Base-by-base conservation (phyloP, 768 basidiomycete genomes). In the Leccinum boreale region DNA sequence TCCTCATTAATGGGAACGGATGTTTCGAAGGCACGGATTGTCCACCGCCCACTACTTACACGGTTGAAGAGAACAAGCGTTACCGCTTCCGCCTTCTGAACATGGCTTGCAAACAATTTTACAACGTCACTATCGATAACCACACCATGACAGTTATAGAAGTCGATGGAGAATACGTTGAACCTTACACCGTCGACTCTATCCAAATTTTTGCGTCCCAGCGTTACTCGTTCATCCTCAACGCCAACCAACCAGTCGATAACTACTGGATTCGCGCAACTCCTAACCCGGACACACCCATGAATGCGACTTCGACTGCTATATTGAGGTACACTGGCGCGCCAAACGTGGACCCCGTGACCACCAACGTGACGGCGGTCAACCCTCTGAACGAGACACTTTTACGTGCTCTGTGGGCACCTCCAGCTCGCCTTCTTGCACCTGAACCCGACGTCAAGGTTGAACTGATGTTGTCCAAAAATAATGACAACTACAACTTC, bases 141-240 rank as follows among this genome's bases (percentile, higher is more conserved):
- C 70, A 71, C 45, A 21, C 39, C 9, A 58, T 68, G 39, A 78
- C 73, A 2, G 67, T 79, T 59, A 77, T 80, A 44, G 75, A 77
- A 63, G 78, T 72, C 5, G 81, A 81, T 49, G 74, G 76, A 8
- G 61, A 75, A n/a, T 74, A 71, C 36, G 72, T 74, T 8, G 57
- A 72, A 19, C 78, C 78, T 9, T 62, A 78, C n/a, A 63, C 62
- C 9, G 78, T 77, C 2, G 76, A 80, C 54, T 67, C 62, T 12
- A 64, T 77, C 51, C 70, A 70, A 28, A 74, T 77, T 24, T 67
- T 64, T 12, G 56, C 69, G 4, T 78, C 74, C 4, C 80, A 81
- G 59, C 76, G 80, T 19, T 81, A 80, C 56, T 81, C 79, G 0
- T 73, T 81, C 58, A 68, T 81, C 24, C 60, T 81, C 15, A 63